Base-by-base conservation (phyloP, 163 green algal genomes). In the Trebouxiophyceae sp. region DNA sequence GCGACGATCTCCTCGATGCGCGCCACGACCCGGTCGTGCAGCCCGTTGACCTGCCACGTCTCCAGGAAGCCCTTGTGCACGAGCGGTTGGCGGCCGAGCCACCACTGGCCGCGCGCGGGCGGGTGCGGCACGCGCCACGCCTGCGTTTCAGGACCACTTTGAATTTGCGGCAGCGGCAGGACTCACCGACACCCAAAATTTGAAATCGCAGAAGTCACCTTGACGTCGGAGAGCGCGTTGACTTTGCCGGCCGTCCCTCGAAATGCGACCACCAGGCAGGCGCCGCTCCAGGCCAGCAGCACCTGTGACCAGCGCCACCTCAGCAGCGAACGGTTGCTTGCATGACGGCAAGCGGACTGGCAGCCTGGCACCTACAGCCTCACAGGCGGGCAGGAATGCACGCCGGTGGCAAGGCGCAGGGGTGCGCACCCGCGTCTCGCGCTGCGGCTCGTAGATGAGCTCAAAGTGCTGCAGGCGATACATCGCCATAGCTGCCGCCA, bases 31-130 rank as follows among this genome's bases (percentile, higher is more conserved):
- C 45, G 47, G 19, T 54, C 7, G 33, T 66, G 57, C 46, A 72
- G 70, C 16, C 8, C 45, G n/a, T 67, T 60, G 54, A 27, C 47
- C 47, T 30, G 5, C 65, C 65, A 71, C 29, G 29, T 54, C 7
- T 60, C 54, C 16, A 56, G 22, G 31, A 79, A 79, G 34, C 73
- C 73, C 2, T 47, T 50, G 57, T 79, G 73, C 46, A 68, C 68
- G 20, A 70, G 29, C 7, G 72, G 72, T 16, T 50, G 63, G 2
- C 24, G 58, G 54, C 63, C 62, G 54, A 71, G 56, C 58, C 55
- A 68, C 32, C 46, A 68, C 29, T 16, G 28, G 28, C 70, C 70
- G 4, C 63, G 33, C 59, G 39, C 44, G 2, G 63, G 64, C 4
- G 63, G 70, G 54, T 76, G 70, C 24, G 44, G 39, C 27, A 58